A percentile compares a stretch with the other conserved stretches of the same genome.
phyloP scores from a whole-genome alignment of 2,329 filamentous ascomycete genomes.

The Xylaria sp. region DNA sequence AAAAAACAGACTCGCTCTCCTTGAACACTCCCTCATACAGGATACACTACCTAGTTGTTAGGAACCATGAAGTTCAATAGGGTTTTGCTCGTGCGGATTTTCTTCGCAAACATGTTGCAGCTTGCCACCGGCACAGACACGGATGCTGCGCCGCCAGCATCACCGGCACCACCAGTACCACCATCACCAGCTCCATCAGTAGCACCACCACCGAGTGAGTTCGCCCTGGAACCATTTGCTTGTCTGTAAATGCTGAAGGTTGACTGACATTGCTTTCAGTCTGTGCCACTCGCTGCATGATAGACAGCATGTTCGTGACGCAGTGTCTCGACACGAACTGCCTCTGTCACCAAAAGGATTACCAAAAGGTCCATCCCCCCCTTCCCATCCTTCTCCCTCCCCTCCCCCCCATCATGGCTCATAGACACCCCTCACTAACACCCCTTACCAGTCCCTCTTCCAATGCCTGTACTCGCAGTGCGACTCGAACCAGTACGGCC shows the following conservation, averaged over 20 bases:
- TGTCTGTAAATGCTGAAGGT: not conserved
- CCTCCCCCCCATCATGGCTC: too few species aligned
- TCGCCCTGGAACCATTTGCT: not conserved
- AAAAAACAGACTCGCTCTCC: constrained; percentile 6
- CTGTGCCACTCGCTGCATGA: constrained; percentile 36
- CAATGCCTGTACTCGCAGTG: constrained; percentile 40
- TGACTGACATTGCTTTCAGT: constrained; percentile 27
- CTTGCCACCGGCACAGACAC: constrained; percentile 24
- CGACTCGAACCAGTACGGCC: constrained; percentile 34
- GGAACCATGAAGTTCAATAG: constrained; percentile 25
- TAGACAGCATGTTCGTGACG: constrained; percentile 38
- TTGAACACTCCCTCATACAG: not conserved
- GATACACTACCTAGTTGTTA: not conserved
- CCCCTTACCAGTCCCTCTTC: constrained; percentile 30
- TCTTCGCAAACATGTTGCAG: constrained; percentile 25
- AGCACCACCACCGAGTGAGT: constrained; percentile 28
- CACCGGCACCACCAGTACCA: too few species aligned
- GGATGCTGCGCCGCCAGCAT: constrained; percentile 4
- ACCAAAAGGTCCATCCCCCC: constrained; percentile 29
- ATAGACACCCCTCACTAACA: not conserved
- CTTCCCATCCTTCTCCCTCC: not conserved
- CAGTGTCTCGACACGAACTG: constrained; percentile 36
- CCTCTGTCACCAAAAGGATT: constrained; percentile 36
- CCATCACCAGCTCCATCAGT: constrained; percentile 13
- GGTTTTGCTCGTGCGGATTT: constrained; percentile 19